phyloP scores from a whole-genome alignment of 768 basidiomycete genomes.

The Podaxis sp. region DNA sequence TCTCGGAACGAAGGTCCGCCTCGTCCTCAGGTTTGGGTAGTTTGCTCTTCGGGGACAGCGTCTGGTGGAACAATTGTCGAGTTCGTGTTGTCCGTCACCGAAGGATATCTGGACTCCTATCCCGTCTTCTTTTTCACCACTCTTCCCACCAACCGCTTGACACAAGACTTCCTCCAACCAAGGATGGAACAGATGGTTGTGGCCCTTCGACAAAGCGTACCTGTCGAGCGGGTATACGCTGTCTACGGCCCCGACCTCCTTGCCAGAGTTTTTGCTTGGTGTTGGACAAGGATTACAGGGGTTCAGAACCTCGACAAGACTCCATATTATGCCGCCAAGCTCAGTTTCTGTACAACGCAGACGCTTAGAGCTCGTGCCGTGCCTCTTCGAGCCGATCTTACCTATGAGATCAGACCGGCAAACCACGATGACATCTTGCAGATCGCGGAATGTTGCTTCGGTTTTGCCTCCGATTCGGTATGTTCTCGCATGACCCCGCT shows the following conservation, averaged over 20 bases:
- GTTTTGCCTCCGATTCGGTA: conserved; percentile 62
- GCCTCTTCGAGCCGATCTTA: conserved; percentile 22
- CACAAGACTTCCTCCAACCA: conserved; percentile 32
- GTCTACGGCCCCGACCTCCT: conserved; percentile 58
- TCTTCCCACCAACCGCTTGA: conserved; percentile 39
- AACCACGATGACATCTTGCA: conserved; percentile 30
- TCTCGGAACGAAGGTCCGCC: conserved; percentile 15
- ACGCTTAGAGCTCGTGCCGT: conserved; percentile 32
- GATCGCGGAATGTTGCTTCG: conserved; percentile 49
- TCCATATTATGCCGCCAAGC: conserved; percentile 64
- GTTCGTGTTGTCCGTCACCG: conserved; percentile 61
- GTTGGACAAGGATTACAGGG: conserved; percentile 50
- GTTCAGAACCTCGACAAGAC: conserved; percentile 30
- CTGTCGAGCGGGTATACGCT: conserved; percentile 54
- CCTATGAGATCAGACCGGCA: conserved; percentile 46
- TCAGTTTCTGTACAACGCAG: conserved; percentile 51
- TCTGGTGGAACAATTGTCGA: conserved; percentile 31
- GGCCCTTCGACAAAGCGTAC: conserved; percentile 35
- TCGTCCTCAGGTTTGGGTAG: conserved; percentile 6
- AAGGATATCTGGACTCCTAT: conserved; percentile 54
- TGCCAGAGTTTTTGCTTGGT: conserved; percentile 41
- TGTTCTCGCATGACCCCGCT: conserved; percentile 22
- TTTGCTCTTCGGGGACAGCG: background rate
- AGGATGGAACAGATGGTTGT: conserved; percentile 43
- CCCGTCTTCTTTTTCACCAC: conserved; percentile 65